Base-by-base conservation (phyloP, 495 filamentous ascomycete species). In the Tuber borchii region DNA sequence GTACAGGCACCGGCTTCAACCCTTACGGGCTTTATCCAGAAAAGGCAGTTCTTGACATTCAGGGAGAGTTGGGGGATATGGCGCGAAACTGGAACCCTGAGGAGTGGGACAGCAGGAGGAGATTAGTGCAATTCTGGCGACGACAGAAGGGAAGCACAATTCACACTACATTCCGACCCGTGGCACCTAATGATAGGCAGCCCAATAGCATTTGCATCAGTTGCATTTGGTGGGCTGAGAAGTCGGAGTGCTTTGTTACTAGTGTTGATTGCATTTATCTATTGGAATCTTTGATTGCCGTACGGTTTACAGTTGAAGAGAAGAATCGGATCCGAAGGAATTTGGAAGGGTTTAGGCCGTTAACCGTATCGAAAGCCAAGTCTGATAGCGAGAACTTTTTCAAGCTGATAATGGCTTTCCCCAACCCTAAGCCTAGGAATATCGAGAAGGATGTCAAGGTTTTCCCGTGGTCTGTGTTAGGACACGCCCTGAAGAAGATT, bases 361-460 rank as follows among this genome's bases (percentile, higher is more conserved):
- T 91, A 74, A 99, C 95, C 0, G 93, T 98, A 20, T 97, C 93
- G 48, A 99, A 99, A 83, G 89, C 90, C 73, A 97, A 97, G 85
- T 81, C 88, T 2, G 95, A 98, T 69, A 96, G 91, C 81, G 94
- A 97, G 83, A 92, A 93, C 68, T 97, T 98, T 85, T 98, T 98
- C 89, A 97, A 97, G 85, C 86, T 97, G 76, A 97, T 99, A 84
- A 98, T 99, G 96, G 91, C 89, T n/a, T 97, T 98, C 83, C 92
- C 93, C 17, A 91, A 89, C 39, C 96, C 96, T 2, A 97, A 97
- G 86, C 96, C 95, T 9, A 88, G 95, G 61, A 97, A 97, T 80
- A 99, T 99, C 79, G 95, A 97, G 86, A 99, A 99, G 85, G 94
- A 97, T 81, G 93, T 99, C 80, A 99, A 99, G 84, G 95, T 97